Base-by-base conservation (phyloP, 139 green algal species). In the Gonium pectorale region DNA sequence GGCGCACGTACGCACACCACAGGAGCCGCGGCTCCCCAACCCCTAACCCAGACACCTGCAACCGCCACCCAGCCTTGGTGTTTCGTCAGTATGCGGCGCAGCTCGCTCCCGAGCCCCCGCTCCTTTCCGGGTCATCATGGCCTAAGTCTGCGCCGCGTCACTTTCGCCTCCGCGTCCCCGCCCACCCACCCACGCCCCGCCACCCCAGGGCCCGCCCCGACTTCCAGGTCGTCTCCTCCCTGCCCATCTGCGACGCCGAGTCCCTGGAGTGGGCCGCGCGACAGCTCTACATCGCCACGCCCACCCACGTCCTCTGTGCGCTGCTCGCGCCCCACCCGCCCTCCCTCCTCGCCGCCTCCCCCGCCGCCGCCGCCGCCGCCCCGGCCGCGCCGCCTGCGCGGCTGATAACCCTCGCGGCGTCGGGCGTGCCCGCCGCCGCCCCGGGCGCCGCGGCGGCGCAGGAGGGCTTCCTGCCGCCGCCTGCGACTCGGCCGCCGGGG, bases 271-370 rank as follows among this genome's bases (percentile, higher is more conserved):
- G 90, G 90, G 84, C 72, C 13, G 31, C 82, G 35, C 86, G 88
- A 7, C 90, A 94, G 88, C 81, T 94, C 44, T 93, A 88, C 77
- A 64, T 92, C 27, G 56, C 80, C 38, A 92, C 88, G 22, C 80
- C 85, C 73, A 91, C 90, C 6, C 74, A 86, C 68, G 51, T 90
- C 40, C 26, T 89, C 51, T 38, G 70, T 17, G 90, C 79, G 27
- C 88, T 91, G 56, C 71, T 93, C 3, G 22, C 85, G 2, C 79
- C 85, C 46, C 24, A 11, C 7, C 22, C 78, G 78, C 63, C 63
- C 63, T 6, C 9, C 44, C 60, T 67, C 44, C 63, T 21, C 78
- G 44, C 29, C 43, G 24, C 8, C 38, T 38, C 31, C 41, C 29
- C 15, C 59, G 22, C 29, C 75, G 13, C 17, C 67, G 59, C 41